Conservation (phyloP, 495 filamentous ascomycete genomes). For the Penicillium longicatenatum region DNA sequence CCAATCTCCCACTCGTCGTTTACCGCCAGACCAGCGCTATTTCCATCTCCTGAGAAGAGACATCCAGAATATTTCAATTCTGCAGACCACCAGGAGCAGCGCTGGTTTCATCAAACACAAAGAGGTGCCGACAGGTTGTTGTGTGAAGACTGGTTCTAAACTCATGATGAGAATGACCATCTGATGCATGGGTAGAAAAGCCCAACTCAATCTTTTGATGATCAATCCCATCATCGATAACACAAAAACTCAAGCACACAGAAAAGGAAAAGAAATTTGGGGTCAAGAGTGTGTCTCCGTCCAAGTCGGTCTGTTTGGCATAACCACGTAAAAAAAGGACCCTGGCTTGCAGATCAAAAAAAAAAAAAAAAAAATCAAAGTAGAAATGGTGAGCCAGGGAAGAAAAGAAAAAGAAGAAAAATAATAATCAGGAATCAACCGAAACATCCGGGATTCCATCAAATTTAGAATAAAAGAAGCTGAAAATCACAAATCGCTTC, state of each 20-base stretch:
- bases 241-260: constrained; percentile 28
- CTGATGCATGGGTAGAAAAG: constrained; percentile 21
- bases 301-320: constrained; percentile 44
- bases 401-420: constrained; percentile 28
- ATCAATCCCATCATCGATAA: constrained; percentile 19
- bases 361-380: constrained; percentile 17
- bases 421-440: constrained; percentile 22
- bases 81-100: constrained; percentile 8
- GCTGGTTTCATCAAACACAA: constrained; percentile 17
- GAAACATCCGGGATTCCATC: constrained; percentile 24
- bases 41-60: not conserved
- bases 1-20: constrained; percentile 23
- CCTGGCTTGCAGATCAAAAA: constrained; percentile 20
- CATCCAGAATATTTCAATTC: constrained; percentile 32
- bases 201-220: not conserved
- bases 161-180: constrained; percentile 23
- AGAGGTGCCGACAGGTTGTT: constrained; percentile 20
- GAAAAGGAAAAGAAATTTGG: constrained; percentile 24
- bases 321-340: constrained; percentile 43
- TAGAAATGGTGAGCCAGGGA: constrained; percentile 16
- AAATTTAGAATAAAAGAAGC: constrained; percentile 16
- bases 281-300: constrained; percentile 31
- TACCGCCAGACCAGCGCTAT: constrained; percentile 17
- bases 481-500: constrained; percentile 26
- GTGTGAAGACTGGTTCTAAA: constrained; percentile 22